Percentiles rank a stretch among this genome's conserved stretches.
These are phyloP conservation scores for Exophiala sp. DNA, from an alignment of 2,329 filamentous ascomycete genomes.

Conservation along the genomic window DNA sequence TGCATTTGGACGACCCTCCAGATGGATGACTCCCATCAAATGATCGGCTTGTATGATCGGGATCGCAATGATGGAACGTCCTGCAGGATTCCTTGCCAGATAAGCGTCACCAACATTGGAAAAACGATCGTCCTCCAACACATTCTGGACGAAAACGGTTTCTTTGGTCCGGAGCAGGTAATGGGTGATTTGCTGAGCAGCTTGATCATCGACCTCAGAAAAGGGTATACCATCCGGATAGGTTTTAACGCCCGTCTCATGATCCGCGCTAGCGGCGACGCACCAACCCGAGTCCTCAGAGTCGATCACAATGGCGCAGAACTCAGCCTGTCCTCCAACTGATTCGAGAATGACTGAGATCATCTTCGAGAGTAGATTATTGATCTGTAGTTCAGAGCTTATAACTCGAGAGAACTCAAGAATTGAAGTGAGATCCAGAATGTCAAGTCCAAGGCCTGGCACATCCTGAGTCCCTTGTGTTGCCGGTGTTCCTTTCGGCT, in stretches of 20 bases:
- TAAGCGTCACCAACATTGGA: slow-evolving; percentile 59
- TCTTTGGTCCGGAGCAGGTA: slow-evolving; percentile 63
- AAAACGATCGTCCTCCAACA: slow-evolving; percentile 63
- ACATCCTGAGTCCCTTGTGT: slow-evolving; percentile 23
- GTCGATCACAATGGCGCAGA: slow-evolving; percentile 60
- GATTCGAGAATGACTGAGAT: slow-evolving; percentile 63
- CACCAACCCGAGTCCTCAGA: slow-evolving; percentile 58
- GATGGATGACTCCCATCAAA: slow-evolving; percentile 59
- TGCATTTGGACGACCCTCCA: slow-evolving; percentile 61
- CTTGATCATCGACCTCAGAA: slow-evolving; percentile 55
- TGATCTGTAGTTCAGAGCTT: slow-evolving; percentile 62
- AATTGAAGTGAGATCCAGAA: slow-evolving; percentile 62
- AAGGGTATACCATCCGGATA: slow-evolving; percentile 55
- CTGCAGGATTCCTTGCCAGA: slow-evolving; percentile 52
- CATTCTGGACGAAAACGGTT: slow-evolving; percentile 60
- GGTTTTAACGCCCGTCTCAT: slow-evolving; percentile 52
- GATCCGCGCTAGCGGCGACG: slow-evolving; percentile 59
- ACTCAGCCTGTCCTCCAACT: slow-evolving; percentile 55
- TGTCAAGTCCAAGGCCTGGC: slow-evolving; percentile 48
- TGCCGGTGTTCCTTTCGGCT: slow-evolving; percentile 19
- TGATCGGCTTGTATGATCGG: slow-evolving; percentile 60
- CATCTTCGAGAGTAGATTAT: slow-evolving; percentile 61
- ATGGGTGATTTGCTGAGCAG: slow-evolving; percentile 59
- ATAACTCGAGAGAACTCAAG: slow-evolving; percentile 63
- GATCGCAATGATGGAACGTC: slow-evolving; percentile 59